phyloP scores from a whole-genome alignment of 768 basidiomycete species.

The Calvatia gigantea region DNA sequence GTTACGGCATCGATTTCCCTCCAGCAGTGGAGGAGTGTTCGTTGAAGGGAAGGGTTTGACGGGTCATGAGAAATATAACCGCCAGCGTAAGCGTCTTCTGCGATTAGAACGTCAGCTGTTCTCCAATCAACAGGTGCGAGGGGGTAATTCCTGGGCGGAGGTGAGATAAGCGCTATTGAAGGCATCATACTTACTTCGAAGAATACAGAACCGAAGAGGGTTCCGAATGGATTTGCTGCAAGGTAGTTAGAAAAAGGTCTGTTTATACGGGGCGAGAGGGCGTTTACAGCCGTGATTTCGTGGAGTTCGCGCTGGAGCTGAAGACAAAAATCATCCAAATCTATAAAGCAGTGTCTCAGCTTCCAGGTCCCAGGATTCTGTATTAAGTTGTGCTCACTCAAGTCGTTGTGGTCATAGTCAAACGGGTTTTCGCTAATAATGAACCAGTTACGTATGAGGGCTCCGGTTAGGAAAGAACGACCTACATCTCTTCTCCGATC shows the following conservation, averaged over 20 bases:
- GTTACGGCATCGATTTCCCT: not conserved
- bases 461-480: not conserved
- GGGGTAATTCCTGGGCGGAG: not conserved
- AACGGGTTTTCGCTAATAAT: not conserved
- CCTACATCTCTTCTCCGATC: constrained; percentile 60
- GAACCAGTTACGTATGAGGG: no score
- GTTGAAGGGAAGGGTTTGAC: not conserved
- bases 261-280: not conserved
- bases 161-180: not conserved
- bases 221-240: not conserved
- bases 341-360: not conserved
- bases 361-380: not conserved
- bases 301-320: not conserved
- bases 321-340: not conserved
- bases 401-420: not conserved
- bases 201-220: not conserved
- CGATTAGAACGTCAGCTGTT: not conserved
- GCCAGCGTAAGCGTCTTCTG: not conserved
- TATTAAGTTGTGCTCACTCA: not conserved
- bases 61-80: no score
- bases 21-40: not conserved
- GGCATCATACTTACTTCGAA: not conserved
- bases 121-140: not conserved
- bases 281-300: not conserved
- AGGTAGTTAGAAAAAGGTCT: not conserved